phyloP scores from a whole-genome alignment of 2,329 filamentous ascomycete species.

The Diplodia scrobiculata region DNA sequence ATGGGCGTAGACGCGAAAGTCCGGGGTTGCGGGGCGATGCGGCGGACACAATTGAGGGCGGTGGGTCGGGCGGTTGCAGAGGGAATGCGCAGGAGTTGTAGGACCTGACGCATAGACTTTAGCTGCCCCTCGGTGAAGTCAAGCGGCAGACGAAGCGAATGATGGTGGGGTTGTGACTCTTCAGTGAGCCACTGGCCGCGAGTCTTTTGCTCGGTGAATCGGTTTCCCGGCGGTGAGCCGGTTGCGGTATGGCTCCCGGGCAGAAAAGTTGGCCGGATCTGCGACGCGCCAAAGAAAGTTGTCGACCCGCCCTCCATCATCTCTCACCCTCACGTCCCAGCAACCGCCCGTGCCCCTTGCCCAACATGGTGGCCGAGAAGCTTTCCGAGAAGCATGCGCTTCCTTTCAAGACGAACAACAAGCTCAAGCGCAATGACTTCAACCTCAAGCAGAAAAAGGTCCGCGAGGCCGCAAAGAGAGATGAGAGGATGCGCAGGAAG shows the following conservation, averaged over 20 bases:
- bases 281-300: conserved; percentile 12
- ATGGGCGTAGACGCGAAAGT: conserved; percentile 42
- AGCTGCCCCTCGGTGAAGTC: conserved; percentile 32
- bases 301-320: neutral
- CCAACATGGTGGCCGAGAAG: conserved; percentile 55
- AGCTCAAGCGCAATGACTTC: conserved; percentile 74
- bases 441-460: conserved; percentile 79
- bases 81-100: conserved; percentile 45
- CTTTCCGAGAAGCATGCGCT: conserved; percentile 50
- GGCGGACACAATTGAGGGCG: conserved; percentile 33
- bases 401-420: conserved; percentile 68
- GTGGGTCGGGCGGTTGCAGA: conserved; percentile 32
- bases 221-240: conserved; percentile 20
- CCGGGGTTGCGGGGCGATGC: conserved; percentile 35
- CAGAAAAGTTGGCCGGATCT: conserved; percentile 28
- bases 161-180: conserved; percentile 27
- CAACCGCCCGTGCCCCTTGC: neutral
- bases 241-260: conserved; percentile 11
- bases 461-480: conserved; percentile 72
- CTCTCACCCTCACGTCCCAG: neutral
- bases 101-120: conserved; percentile 47
- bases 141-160: conserved; percentile 30
- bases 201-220: conserved; percentile 14
- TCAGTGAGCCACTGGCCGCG: conserved; percentile 3
- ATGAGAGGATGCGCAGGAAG: conserved; percentile 74